phyloP scores from a whole-genome alignment of 805 yeast species.

The Wickerhamomyces alni region DNA sequence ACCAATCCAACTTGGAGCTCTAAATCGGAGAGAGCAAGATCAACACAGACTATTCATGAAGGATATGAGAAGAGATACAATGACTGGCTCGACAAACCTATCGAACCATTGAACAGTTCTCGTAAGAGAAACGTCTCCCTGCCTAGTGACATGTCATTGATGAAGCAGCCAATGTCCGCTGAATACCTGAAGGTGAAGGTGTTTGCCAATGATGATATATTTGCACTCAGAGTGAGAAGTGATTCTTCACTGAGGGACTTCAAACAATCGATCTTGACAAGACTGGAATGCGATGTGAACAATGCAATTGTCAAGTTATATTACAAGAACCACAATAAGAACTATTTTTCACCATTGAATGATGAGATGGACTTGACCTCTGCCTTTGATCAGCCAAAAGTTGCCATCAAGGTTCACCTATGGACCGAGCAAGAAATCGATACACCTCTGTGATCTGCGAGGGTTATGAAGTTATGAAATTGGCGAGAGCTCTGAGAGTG shows the following conservation, averaged over 20 bases:
- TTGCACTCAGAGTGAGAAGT: conserved; percentile 17
- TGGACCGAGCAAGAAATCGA: background rate
- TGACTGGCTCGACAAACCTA: conserved; percentile 12
- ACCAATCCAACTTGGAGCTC: conserved; percentile 1
- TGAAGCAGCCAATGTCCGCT: background rate
- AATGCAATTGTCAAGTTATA: conserved; percentile 11
- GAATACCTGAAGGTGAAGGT: conserved; percentile 18
- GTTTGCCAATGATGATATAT: conserved; percentile 19
- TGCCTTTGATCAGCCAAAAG: conserved; percentile 12
- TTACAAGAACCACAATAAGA: conserved; percentile 12
- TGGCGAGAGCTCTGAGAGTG: too few species aligned
- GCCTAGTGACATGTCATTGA: background rate
- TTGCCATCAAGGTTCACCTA: conserved; percentile 10
- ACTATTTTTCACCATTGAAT: conserved; percentile 15
- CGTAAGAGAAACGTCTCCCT: conserved; percentile 4
- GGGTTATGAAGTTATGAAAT: too few species aligned
- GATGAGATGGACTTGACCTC: conserved; percentile 14
- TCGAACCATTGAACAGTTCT: conserved; percentile 8
- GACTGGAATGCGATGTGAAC: conserved; percentile 17
- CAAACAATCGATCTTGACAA: conserved; percentile 16
- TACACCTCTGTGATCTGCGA: background rate
- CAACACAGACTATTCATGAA: conserved; percentile 3
- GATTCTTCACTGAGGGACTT: conserved; percentile 5
- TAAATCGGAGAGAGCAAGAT: conserved; percentile 1
- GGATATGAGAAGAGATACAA: background rate